Conservation (phyloP, 768 basidiomycete genomes). For the Amylocystis lapponica region DNA sequence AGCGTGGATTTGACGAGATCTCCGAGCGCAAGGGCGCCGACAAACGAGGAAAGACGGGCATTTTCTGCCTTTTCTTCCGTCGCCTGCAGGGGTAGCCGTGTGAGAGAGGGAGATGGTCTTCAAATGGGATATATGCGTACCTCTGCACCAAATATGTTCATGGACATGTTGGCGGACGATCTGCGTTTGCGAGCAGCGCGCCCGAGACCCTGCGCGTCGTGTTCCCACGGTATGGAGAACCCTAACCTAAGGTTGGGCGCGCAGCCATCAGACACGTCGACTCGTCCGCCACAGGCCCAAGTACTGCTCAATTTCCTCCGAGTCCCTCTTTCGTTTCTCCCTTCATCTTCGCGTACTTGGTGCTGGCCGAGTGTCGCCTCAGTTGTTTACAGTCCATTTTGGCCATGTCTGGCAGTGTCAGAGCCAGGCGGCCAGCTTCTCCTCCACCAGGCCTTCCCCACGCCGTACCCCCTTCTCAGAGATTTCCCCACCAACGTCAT, state of each 20-base stretch:
- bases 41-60: slow-evolving; percentile 96
- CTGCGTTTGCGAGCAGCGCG: background rate
- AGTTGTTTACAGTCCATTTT: background rate
- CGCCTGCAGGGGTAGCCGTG: slow-evolving; percentile 37
- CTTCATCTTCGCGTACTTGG: slow-evolving; percentile 2
- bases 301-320: too few relatives aligned
- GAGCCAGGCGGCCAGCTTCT: slow-evolving; percentile 64
- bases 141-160: slow-evolving; percentile 68
- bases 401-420: slow-evolving; percentile 43
- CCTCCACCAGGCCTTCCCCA: slow-evolving; percentile 47
- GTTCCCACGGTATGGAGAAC: background rate
- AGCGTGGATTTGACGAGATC: slow-evolving; percentile 98
- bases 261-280: slow-evolving; percentile 15
- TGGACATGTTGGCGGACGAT: slow-evolving; percentile 39
- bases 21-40: slow-evolving; percentile 94
- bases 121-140: slow-evolving; percentile 24
- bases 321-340: slow-evolving; percentile 8
- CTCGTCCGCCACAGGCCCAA: background rate
- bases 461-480: slow-evolving; percentile 31
- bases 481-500: slow-evolving; percentile 61
- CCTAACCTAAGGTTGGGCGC: background rate
- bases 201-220: background rate
- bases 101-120: background rate
- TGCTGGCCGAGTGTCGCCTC: background rate
- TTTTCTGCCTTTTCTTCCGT: slow-evolving; percentile 96